These are phyloP conservation scores for Ceratocystiopsis minuta DNA, from an alignment of 2,329 filamentous ascomycete species.

Conservation along the genomic window DNA sequence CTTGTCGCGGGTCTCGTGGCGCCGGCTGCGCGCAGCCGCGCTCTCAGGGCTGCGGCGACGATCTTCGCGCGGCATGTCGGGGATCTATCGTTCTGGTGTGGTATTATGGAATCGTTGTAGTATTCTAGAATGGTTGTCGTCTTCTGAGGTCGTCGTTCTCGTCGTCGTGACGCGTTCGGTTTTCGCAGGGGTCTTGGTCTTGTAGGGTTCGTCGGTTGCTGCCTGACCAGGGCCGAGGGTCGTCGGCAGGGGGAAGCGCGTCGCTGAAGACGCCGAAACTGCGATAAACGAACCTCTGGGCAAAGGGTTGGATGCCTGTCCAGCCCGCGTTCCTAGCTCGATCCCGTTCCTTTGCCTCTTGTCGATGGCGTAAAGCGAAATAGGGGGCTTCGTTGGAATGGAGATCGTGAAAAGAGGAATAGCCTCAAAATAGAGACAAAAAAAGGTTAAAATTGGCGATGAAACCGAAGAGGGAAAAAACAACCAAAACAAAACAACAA, in stretches of 20 bases:
- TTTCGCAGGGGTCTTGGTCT: too few relatives aligned
- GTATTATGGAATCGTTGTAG: too few relatives aligned
- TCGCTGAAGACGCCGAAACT: too few relatives aligned
- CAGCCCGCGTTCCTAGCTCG: too few relatives aligned
- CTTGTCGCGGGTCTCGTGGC: not conserved
- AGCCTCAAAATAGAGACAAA: not conserved
- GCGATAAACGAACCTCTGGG: too few relatives aligned
- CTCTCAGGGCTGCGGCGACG: slow-evolving; percentile 38
- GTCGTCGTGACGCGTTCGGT: not conserved
- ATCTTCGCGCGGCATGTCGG: slow-evolving; percentile 32
- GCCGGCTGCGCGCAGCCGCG: slow-evolving; percentile 17
- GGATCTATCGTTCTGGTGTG: not conserved
- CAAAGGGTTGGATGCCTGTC: too few relatives aligned
- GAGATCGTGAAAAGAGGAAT: not conserved
- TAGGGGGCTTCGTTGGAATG: not conserved
- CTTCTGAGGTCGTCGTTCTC: too few relatives aligned
- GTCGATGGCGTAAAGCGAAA: too few relatives aligned
- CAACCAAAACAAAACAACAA: slow-evolving; percentile 3
- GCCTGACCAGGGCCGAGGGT: not conserved
- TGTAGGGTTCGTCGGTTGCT: too few relatives aligned
- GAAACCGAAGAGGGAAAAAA: slow-evolving; percentile 4
- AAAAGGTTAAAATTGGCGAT: not conserved
- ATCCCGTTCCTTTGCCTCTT: too few relatives aligned
- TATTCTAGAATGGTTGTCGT: not conserved
- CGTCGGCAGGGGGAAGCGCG: not conserved